Conservation (phyloP, 225 moss, liverwort and hornwort species). For the Asterella californica region DNA sequence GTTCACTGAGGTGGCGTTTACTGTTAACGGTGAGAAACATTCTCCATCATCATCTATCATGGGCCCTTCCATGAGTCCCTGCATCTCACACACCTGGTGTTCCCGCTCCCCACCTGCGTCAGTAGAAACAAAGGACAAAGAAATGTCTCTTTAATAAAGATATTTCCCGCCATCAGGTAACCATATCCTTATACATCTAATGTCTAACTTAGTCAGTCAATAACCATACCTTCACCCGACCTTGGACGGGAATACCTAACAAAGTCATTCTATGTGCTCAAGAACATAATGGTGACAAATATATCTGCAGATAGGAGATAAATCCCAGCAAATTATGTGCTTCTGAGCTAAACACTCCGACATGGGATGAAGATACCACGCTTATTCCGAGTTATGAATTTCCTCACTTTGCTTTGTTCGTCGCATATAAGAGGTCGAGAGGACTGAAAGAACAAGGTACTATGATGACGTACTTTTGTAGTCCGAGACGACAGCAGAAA, state of each 20-base stretch:
- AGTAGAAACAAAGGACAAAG: neutral
- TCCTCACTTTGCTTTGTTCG: neutral
- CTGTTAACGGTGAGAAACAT: conserved; percentile 82
- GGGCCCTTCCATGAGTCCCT: conserved; percentile 94
- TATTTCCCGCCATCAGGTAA: neutral
- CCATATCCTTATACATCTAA: neutral
- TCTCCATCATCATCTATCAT: conserved; percentile 81
- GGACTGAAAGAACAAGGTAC: too few relatives aligned
- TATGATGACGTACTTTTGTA: conserved; percentile 49
- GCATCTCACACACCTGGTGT: conserved; percentile 87
- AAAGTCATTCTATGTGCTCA: neutral
- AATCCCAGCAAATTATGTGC: too few relatives aligned
- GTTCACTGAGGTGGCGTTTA: conserved; percentile 91
- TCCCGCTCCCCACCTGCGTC: conserved; percentile 78
- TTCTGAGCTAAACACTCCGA: neutral
- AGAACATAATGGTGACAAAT: too few relatives aligned
- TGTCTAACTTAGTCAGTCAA: too few relatives aligned
- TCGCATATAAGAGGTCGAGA: neutral
- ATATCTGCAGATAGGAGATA: too few relatives aligned
- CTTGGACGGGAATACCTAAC: too few relatives aligned
- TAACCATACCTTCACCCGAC: too few relatives aligned
- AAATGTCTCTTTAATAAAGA: neutral
- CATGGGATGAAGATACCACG: neutral
- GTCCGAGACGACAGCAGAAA: conserved; percentile 67
- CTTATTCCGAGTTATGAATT: neutral